Base-by-base conservation (phyloP, 108 stramenopile species). In the Skeletonema grethae region DNA sequence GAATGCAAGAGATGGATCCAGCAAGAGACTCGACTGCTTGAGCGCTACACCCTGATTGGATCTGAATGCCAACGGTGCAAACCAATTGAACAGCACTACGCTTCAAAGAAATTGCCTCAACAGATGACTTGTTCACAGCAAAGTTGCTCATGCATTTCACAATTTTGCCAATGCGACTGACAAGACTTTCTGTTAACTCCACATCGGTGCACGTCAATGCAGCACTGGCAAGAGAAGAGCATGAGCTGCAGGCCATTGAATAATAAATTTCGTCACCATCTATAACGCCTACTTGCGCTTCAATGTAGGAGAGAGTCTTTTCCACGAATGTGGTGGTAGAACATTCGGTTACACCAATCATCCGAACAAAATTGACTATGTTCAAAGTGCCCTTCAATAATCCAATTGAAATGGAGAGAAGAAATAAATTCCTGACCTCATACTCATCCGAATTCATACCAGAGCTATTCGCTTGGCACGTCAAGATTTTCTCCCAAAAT, bases 1-100 rank as follows among this genome's bases (percentile, higher is more conserved):
- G n/a, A n/a, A n/a, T n/a, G n/a, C n/a, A n/a, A n/a, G n/a, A 65
- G 0, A 80, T 63, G 28, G 61, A 53, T n/a, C 43, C 72, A 60
- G 63, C 50, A 12, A 80, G 29, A 48, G 63, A 63, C 63, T 35
- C 20, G 16, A 41, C 15, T 15, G 35, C 38, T 60, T 57, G 29
- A 5, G 22, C 29, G 65, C 70, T 64, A 41, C 59, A 36, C 4
- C 65, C 43, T 25, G 70, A 30, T 38, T 48, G 65, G 50, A 78
- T 55, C 24, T 22, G 25, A 61, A 29, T 18, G 48, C 77, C 77
- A 36, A 70, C 28, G 18, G 62, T 71, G 30, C 57, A 67, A 53
- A 25, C 56, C 11, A 65, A 10, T 16, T 53, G 25, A 57, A 80
- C 56, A 15, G 64, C 15, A 50, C 34, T 16, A 50, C 69, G 39